Evolutionary conservation across 805 yeast species (phyloP).

Genomic region (Kluyveromyces aestuarii): DNA sequence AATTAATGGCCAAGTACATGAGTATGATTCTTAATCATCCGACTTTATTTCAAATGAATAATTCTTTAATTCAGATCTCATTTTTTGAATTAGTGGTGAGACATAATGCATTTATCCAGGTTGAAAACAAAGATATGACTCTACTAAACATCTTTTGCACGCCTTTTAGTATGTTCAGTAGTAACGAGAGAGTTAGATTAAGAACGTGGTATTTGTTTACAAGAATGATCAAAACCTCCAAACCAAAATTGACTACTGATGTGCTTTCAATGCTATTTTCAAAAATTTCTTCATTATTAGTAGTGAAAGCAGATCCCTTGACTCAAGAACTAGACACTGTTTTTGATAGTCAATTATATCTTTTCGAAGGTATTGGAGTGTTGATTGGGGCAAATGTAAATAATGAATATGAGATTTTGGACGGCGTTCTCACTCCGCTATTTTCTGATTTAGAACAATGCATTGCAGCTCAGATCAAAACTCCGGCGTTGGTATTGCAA

Average conservation of each 20-base stretch:
- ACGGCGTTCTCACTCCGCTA: slow-evolving; percentile 63
- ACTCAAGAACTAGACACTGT: slow-evolving; percentile 41
- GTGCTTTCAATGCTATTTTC: slow-evolving; percentile 50
- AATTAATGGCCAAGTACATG: slow-evolving; percentile 31
- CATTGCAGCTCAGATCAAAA: slow-evolving; percentile 37
- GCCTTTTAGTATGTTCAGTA: slow-evolving; percentile 72
- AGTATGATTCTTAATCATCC: slow-evolving; percentile 20
- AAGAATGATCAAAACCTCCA: slow-evolving; percentile 70
- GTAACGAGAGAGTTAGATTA: slow-evolving; percentile 60
- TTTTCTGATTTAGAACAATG: slow-evolving; percentile 63
- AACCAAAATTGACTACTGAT: slow-evolving; percentile 47
- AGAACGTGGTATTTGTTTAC: slow-evolving; percentile 89
- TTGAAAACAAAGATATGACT: slow-evolving; percentile 37
- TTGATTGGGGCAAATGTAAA: slow-evolving; percentile 46
- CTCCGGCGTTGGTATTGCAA: slow-evolving; percentile 47
- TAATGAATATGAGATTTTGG: slow-evolving; percentile 39
- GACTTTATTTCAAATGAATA: slow-evolving; percentile 42
- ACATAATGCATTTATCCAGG: slow-evolving; percentile 51
- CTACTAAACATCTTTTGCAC: slow-evolving; percentile 73
- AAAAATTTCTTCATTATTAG: slow-evolving; percentile 51
- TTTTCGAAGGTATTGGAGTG: slow-evolving; percentile 82
- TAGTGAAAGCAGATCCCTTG: slow-evolving; percentile 37
- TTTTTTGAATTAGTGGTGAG: slow-evolving; percentile 82
- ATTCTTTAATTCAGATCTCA: slow-evolving; percentile 72
- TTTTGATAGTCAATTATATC: slow-evolving; percentile 70